Conservation (phyloP, 73 alveolate species). For the Durusdinium trenchii region DNA sequence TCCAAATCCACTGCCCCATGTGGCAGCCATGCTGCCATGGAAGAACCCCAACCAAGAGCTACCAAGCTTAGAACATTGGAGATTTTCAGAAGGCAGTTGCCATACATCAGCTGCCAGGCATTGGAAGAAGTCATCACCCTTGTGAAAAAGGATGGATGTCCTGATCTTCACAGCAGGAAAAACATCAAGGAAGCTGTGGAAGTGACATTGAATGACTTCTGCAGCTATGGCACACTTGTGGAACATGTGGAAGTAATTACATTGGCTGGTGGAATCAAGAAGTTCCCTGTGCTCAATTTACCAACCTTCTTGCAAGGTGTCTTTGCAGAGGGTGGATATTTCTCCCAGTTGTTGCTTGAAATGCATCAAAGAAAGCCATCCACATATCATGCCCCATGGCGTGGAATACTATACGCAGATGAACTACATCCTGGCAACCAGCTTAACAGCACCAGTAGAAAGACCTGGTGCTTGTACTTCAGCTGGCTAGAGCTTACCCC, state of each 20-base stretch:
- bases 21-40: too few species aligned
- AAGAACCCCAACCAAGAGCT: not conserved
- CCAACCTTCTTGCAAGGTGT: not conserved
- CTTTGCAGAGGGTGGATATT: not conserved
- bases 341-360: not conserved
- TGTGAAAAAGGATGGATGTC: not conserved
- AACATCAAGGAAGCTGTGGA: not conserved
- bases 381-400: not conserved
- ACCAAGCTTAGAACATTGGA: not conserved
- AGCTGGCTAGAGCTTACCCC: not conserved
- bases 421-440: constrained; percentile 25
- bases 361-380: not conserved
- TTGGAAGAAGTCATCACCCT: not conserved
- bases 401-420: not conserved
- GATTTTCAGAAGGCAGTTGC: not conserved
- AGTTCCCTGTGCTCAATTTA: not conserved
- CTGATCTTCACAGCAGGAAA: not conserved
- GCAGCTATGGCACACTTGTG: not conserved
- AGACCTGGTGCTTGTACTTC: not conserved
- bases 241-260: not conserved
- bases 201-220: not conserved
- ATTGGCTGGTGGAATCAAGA: not conserved
- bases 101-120: not conserved
- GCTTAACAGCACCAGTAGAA: not conserved
- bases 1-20: too few species aligned